These are phyloP conservation scores for Barnettozyma vustinii DNA, from an alignment of 805 yeast species.

Conservation along the genomic window DNA sequence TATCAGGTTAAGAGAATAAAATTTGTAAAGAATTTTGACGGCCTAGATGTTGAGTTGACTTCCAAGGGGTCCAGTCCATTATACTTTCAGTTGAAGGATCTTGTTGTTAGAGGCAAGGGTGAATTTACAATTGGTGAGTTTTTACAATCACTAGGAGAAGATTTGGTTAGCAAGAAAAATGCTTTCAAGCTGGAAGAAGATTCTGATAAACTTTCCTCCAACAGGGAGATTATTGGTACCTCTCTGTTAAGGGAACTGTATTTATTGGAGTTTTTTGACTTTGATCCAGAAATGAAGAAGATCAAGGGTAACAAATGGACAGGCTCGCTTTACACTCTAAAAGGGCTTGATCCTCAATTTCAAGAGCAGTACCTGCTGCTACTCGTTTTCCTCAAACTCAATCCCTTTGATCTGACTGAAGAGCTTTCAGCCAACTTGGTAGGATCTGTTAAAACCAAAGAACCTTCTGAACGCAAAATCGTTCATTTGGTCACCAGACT, in stretches of 20 bases:
- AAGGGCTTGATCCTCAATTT: constrained; percentile 26
- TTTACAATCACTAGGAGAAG: constrained; percentile 19
- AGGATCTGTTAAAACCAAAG: constrained; percentile 32
- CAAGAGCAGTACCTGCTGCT: constrained; percentile 42
- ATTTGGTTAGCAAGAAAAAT: constrained; percentile 20
- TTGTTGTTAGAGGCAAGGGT: constrained; percentile 24
- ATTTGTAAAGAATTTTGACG: constrained; percentile 51
- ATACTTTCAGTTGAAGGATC: constrained; percentile 35
- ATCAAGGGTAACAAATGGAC: constrained; percentile 48
- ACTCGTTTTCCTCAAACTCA: constrained; percentile 40
- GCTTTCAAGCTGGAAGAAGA: constrained; percentile 18
- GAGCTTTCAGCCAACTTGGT: constrained; percentile 32
- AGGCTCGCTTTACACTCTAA: constrained; percentile 33
- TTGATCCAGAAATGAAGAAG: constrained; percentile 11
- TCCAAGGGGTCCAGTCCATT: constrained; percentile 52
- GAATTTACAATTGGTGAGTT: constrained; percentile 28
- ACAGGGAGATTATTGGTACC: constrained; percentile 54
- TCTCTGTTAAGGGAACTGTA: constrained; percentile 48
- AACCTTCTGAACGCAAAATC: constrained; percentile 26
- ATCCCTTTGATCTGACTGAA: constrained; percentile 34
- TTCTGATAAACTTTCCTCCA: constrained; percentile 32
- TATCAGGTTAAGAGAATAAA: constrained; percentile 69
- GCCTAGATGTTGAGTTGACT: constrained; percentile 35
- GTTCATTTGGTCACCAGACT: constrained; percentile 44
- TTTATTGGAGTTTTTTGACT: constrained; percentile 42